Percentiles rank a stretch among this genome's conserved stretches.
Evolutionary conservation across 2,329 filamentous ascomycete species (phyloP).

Genomic region (Xylaria sp.): DNA sequence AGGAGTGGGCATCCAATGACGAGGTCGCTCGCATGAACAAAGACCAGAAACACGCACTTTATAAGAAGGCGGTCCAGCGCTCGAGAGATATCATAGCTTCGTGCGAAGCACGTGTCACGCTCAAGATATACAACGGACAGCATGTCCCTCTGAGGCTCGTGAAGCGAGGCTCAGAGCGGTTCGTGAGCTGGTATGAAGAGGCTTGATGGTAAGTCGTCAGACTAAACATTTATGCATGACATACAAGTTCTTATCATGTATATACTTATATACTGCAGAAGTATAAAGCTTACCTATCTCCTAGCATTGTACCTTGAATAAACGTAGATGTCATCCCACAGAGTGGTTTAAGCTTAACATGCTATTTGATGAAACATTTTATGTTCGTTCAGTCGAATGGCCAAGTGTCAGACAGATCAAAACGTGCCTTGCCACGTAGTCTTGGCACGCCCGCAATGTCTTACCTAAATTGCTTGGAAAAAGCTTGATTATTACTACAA

Average conservation of each 20-base stretch:
- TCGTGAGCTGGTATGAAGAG: conserved; percentile 55
- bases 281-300: not conserved
- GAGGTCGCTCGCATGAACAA: conserved; percentile 62
- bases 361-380: no score
- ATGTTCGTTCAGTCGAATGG: no score
- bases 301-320: not conserved
- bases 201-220: not conserved
- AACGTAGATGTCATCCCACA: not conserved
- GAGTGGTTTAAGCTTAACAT: not conserved
- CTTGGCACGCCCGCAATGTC: not conserved
- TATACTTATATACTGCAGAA: conserved; percentile 6
- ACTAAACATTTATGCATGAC: not conserved
- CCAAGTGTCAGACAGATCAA: no score
- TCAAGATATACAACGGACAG: conserved; percentile 70
- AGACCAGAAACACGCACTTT: conserved; percentile 61
- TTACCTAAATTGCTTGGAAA: not conserved
- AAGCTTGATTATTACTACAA: conserved; percentile 5
- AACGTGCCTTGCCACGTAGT: not conserved
- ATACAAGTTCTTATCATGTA: not conserved
- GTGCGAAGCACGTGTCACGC: conserved; percentile 71
- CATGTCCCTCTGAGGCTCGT: conserved; percentile 75
- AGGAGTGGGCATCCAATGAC: conserved; percentile 63
- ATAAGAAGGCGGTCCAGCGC: conserved; percentile 67
- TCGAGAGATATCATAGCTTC: conserved; percentile 63
- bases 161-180: conserved; percentile 74